phyloP scores from a whole-genome alignment of 768 basidiomycete genomes.

The Lactarius sanguifluus region DNA sequence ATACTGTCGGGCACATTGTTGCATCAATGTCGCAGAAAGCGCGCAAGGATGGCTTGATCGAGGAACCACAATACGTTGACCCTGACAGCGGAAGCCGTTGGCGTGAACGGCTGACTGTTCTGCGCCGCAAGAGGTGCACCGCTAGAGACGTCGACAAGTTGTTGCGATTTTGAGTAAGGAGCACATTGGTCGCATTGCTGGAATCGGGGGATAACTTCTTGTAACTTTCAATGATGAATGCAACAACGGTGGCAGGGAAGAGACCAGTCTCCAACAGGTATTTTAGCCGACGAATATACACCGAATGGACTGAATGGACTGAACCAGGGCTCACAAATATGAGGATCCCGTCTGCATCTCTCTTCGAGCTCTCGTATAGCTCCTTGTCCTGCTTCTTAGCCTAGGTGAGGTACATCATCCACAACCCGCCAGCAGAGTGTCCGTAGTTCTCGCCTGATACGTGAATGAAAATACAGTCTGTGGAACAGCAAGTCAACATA shows the following conservation, averaged over 20 bases:
- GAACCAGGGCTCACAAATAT: no score
- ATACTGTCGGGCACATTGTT: slow-evolving; percentile 1
- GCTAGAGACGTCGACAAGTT: slow-evolving; percentile 5
- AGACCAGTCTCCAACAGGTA: slow-evolving; percentile 8
- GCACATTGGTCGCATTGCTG: background rate
- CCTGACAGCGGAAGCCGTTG: slow-evolving; percentile 12
- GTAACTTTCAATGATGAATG: slow-evolving; percentile 19
- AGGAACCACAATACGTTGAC: slow-evolving; percentile 18
- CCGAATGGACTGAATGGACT: background rate
- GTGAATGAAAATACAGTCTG: background rate
- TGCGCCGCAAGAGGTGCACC: background rate
- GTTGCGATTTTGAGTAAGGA: slow-evolving; percentile 14
- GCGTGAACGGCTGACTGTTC: background rate
- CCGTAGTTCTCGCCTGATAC: background rate
- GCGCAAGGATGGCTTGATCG: slow-evolving; percentile 12
- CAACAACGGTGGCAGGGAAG: slow-evolving; percentile 12
- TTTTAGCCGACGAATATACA: background rate
- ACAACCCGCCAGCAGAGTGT: no score
- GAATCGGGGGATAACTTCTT: background rate
- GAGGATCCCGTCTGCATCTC: slow-evolving; percentile 2
- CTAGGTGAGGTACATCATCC: no score
- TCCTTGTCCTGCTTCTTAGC: no score
- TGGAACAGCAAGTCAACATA: background rate
- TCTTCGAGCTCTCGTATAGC: background rate
- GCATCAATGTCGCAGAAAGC: slow-evolving; percentile 1